These are phyloP conservation scores for Coniosporium apollinis DNA, from an alignment of 495 filamentous ascomycete genomes.

Conservation along the genomic window DNA sequence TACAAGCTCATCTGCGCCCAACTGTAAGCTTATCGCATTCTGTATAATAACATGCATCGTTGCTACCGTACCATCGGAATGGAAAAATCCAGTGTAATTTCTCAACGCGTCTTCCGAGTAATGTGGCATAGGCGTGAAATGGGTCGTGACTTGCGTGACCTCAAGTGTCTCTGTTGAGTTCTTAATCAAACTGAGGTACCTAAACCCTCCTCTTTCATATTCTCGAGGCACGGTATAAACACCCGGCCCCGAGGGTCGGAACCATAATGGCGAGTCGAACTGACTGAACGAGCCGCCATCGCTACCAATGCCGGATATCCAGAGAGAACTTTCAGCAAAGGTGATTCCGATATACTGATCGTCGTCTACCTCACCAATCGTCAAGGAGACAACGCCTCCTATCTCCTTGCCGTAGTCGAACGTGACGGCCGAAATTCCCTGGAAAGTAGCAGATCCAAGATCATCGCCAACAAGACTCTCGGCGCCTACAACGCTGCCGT, in stretches of 20 bases:
- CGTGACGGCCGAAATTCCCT: constrained; percentile 22
- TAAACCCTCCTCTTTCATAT: constrained; percentile 24
- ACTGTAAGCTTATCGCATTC: too few species aligned
- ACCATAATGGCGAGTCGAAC: neutral
- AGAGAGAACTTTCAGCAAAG: constrained; percentile 26
- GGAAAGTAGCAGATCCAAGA: constrained; percentile 13
- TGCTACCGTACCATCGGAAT: too few species aligned
- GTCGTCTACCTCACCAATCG: constrained; percentile 26
- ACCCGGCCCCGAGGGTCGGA: constrained; percentile 21
- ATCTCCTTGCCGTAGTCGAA: constrained; percentile 30
- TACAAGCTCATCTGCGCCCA: constrained; percentile 39
- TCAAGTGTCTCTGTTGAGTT: constrained; percentile 3
- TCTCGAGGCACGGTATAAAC: constrained; percentile 19
- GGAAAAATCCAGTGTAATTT: constrained; percentile 35
- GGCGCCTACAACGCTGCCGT: constrained; percentile 20
- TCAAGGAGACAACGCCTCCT: constrained; percentile 22
- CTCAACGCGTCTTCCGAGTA: constrained; percentile 9
- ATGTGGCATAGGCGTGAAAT: constrained; percentile 7
- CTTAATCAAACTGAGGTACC: constrained; percentile 24
- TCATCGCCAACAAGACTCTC: constrained; percentile 13
- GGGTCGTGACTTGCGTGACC: constrained; percentile 1
- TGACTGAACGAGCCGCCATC: constrained; percentile 15
- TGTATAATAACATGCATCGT: too few species aligned
- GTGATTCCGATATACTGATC: constrained; percentile 22
- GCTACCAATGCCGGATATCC: constrained; percentile 19